Evolutionary conservation across 176 grass and related monocot species (phyloP).

Genomic region (Carex myosuroides): DNA sequence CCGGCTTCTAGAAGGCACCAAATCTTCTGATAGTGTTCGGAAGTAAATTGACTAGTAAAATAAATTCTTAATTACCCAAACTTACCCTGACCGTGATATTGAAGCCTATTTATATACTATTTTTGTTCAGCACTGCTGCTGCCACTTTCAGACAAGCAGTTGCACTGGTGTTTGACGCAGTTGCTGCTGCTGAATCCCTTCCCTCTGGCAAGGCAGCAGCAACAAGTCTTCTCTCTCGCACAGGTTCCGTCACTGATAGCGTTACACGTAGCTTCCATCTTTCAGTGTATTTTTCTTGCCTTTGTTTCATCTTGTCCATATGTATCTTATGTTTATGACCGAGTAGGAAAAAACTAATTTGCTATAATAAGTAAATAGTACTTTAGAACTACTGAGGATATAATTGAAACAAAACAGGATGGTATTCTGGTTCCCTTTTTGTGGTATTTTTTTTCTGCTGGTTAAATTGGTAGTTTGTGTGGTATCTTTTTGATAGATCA

Average conservation of each 20-base stretch:
- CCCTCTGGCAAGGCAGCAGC: constrained; percentile 72
- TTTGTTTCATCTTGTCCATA: not conserved
- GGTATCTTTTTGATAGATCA: constrained; percentile 43
- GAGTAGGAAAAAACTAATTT: constrained; percentile 22
- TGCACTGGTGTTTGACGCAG: constrained; percentile 86
- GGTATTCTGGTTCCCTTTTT: not conserved
- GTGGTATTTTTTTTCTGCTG: constrained; percentile 19
- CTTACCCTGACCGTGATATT: not conserved
- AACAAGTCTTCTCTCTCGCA: constrained; percentile 42
- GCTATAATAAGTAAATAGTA: constrained; percentile 12
- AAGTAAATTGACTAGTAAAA: constrained; percentile 49
- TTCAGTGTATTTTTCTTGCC: constrained; percentile 45
- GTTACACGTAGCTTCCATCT: constrained; percentile 70
- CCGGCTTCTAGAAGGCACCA: constrained; percentile 70
- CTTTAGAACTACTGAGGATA: not conserved
- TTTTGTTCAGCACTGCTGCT: constrained; percentile 83
- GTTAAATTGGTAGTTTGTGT: constrained; percentile 28
- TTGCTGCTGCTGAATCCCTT: constrained; percentile 71
- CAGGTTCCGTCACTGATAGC: constrained; percentile 61
- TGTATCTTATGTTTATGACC: constrained; percentile 14
- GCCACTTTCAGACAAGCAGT: constrained; percentile 99
- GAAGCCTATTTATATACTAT: constrained; percentile 29
- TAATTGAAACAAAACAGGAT: not conserved
- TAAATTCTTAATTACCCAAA: constrained; percentile 17
- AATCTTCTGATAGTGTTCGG: constrained; percentile 90